A percentile compares a stretch with the other conserved stretches of the same genome.
These are phyloP conservation scores for Solanum appendiculatum DNA, from an alignment of 257 asterid species.

Conservation along the genomic window DNA sequence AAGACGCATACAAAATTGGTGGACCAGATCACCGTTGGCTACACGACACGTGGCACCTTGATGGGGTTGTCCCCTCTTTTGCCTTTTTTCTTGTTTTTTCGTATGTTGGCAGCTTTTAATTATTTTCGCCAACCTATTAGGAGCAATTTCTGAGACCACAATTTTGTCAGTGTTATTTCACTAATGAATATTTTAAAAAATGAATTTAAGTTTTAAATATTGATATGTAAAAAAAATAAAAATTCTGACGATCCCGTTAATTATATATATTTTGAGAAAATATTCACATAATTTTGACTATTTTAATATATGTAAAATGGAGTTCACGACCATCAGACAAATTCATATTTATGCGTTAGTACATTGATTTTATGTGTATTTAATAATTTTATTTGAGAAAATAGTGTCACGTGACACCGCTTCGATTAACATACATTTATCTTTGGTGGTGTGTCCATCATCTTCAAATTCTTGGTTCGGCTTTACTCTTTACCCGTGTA, in stretches of 20 bases:
- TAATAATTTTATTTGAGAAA: neutral
- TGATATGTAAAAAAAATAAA: neutral
- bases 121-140: constrained; percentile 11
- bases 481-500: neutral
- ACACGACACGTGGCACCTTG: constrained; percentile 34
- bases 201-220: too few relatives aligned
- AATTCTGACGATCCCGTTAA: neutral
- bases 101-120: constrained; percentile 14
- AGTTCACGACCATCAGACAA: neutral
- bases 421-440: neutral
- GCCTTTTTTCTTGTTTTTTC: constrained; percentile 41
- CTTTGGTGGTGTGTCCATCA: neutral
- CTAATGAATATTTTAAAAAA: neutral
- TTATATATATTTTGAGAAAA: too few relatives aligned
- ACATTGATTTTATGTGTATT: neutral
- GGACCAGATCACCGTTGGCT: constrained; percentile 17
- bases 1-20: constrained; percentile 29
- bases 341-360: neutral
- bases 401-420: neutral
- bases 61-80: neutral
- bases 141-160: constrained; percentile 27
- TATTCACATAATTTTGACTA: too few relatives aligned
- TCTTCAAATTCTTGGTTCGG: neutral
- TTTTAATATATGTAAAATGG: neutral
- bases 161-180: constrained; percentile 7